These are phyloP conservation scores for Plectosphaerella cucumerina DNA, from an alignment of 2,329 filamentous ascomycete genomes.

Conservation along the genomic window DNA sequence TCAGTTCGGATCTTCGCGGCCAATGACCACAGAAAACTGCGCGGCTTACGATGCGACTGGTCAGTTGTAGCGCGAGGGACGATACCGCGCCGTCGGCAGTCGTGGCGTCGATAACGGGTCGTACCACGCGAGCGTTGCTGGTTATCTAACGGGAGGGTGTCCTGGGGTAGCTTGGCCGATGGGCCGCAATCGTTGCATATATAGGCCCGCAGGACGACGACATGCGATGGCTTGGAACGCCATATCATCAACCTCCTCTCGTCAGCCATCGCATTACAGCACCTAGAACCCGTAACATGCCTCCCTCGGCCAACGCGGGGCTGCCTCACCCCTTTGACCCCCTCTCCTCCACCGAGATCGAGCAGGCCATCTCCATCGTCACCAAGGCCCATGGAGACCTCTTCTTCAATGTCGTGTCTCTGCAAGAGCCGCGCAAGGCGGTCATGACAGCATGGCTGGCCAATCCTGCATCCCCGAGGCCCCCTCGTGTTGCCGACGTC, in stretches of 20 bases:
- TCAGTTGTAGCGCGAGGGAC: neutral
- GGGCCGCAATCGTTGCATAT: too few relatives aligned
- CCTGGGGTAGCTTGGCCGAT: too few relatives aligned
- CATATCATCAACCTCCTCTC: too few relatives aligned
- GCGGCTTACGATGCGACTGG: neutral
- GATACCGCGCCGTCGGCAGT: neutral
- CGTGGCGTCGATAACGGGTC: neutral
- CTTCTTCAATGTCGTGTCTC: slow-evolving; percentile 81
- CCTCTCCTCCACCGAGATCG: slow-evolving; percentile 68
- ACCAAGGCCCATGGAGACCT: slow-evolving; percentile 64
- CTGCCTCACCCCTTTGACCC: slow-evolving; percentile 70
- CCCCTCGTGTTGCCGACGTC: slow-evolving; percentile 72
- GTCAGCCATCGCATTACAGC: too few relatives aligned
- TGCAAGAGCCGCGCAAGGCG: slow-evolving; percentile 80
- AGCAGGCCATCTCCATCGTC: slow-evolving; percentile 63
- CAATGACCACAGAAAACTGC: neutral
- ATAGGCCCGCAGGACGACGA: too few relatives aligned
- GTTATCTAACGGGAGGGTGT: too few relatives aligned
- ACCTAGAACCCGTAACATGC: neutral
- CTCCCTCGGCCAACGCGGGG: neutral
- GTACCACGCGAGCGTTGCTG: too few relatives aligned
- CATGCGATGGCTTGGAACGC: too few relatives aligned
- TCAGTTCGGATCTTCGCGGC: neutral
- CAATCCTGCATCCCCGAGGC: slow-evolving; percentile 56
- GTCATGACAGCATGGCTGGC: slow-evolving; percentile 79